Conservation (phyloP, 2,329 filamentous ascomycete genomes). For the Pseudopyricularia javanii region DNA sequence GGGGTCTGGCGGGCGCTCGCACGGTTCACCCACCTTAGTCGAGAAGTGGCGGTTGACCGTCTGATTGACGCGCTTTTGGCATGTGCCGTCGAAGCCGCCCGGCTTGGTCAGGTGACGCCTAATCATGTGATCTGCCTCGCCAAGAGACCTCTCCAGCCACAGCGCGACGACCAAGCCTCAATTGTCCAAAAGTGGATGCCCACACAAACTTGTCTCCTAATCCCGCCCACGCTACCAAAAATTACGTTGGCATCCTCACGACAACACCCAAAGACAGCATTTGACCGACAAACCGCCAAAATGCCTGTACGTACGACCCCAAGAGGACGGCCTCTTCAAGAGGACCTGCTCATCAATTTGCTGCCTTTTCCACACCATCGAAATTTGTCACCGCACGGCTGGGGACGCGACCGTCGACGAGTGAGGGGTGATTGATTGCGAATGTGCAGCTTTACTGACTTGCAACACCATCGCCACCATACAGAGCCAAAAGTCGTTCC, state of each 20-base stretch:
- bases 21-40: not conserved
- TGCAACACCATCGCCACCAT: not conserved
- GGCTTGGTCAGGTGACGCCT: not conserved
- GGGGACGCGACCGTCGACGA: not conserved
- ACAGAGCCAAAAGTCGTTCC: conserved; percentile 99
- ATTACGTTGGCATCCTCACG: not conserved
- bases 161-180: not conserved
- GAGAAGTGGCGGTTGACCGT: not conserved
- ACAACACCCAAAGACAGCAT: conserved; percentile 5
- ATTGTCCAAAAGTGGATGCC: not conserved
- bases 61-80: not conserved
- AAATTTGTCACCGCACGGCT: not conserved
- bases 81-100: not conserved
- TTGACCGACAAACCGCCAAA: conserved; percentile 21
- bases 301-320: conserved; percentile 22
- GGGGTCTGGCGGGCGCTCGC: not conserved
- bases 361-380: not conserved
- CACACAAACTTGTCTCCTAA: conserved; percentile 1
- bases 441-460: conserved; percentile 2
- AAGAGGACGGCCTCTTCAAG: too few species aligned
- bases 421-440: not conserved
- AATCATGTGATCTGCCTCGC: not conserved
- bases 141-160: not conserved
- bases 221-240: not conserved
- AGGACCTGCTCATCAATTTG: too few species aligned